Evolutionary conservation across 306 rosid genomes (phyloP).

Genomic region (Vigna unguiculata): DNA sequence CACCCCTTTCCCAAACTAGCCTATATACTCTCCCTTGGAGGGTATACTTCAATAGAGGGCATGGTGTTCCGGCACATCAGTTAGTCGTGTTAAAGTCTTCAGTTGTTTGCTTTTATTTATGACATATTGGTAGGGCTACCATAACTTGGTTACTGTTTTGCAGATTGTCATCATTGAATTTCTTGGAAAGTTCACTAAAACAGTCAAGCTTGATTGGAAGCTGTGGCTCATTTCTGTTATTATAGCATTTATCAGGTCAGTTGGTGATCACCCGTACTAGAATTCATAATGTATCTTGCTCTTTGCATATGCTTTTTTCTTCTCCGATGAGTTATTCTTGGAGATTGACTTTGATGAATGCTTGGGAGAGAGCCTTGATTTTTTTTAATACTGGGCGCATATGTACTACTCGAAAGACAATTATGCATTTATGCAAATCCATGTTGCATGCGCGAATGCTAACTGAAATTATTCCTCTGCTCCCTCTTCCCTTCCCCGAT

Average conservation of each 20-base stretch:
- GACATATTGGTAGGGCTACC: neutral
- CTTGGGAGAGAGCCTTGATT: neutral
- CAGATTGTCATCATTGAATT: constrained; percentile 78
- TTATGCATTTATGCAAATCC: constrained; percentile 2
- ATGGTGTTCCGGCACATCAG: neutral
- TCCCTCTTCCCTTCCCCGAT: constrained; percentile 24
- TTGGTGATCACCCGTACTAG: neutral
- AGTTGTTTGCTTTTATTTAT: constrained; percentile 10
- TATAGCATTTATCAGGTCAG: constrained; percentile 78
- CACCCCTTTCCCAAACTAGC: neutral
- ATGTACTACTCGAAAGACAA: neutral
- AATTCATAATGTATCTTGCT: constrained; percentile 24
- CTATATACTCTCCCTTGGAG: neutral
- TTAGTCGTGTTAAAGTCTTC: neutral
- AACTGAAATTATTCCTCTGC: constrained; percentile 25
- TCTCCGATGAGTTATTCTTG: neutral
- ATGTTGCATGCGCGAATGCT: constrained; percentile 34
- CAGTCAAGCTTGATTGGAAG: constrained; percentile 77
- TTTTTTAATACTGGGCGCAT: neutral
- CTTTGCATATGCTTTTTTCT: neutral
- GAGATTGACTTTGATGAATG: neutral
- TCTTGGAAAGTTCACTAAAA: constrained; percentile 77
- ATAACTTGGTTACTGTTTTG: constrained; percentile 12
- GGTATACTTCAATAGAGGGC: neutral
- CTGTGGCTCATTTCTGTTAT: constrained; percentile 75